These are phyloP conservation scores for Claviceps pusilla DNA, from an alignment of 2,329 filamentous ascomycete genomes.

Conservation along the genomic window DNA sequence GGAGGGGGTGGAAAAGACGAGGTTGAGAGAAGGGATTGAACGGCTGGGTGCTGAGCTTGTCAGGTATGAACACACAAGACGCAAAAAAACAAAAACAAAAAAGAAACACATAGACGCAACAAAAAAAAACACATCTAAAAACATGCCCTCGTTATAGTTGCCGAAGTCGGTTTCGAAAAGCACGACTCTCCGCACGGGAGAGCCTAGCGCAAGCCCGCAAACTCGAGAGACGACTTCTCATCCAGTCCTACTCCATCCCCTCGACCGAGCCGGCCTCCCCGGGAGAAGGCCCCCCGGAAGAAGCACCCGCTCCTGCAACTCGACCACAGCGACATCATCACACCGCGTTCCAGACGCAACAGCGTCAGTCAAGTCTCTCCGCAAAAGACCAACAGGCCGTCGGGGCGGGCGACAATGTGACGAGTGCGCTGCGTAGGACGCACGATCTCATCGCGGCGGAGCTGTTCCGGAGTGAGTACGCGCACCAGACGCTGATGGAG, in stretches of 20 bases:
- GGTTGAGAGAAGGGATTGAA: slow-evolving; percentile 50
- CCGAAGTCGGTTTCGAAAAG: slow-evolving; percentile 60
- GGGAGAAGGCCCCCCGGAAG: slow-evolving; percentile 9
- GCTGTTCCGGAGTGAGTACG: slow-evolving; percentile 74
- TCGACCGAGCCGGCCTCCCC: slow-evolving; percentile 15
- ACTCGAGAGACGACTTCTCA: slow-evolving; percentile 61
- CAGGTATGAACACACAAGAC: slow-evolving; percentile 31
- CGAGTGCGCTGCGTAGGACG: slow-evolving; percentile 65
- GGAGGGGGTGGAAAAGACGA: slow-evolving; percentile 43
- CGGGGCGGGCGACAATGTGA: slow-evolving; percentile 69
- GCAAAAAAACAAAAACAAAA: too few relatives aligned
- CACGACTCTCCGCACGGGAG: slow-evolving; percentile 64
- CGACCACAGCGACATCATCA: slow-evolving; percentile 10
- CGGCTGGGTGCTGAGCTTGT: slow-evolving; percentile 57
- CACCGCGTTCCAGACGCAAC: slow-evolving; percentile 16
- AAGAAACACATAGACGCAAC: too few relatives aligned
- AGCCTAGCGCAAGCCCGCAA: slow-evolving; percentile 58
- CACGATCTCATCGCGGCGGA: slow-evolving; percentile 77
- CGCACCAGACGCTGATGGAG: slow-evolving; percentile 73
- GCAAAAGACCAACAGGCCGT: slow-evolving; percentile 60
- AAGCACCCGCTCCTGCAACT: slow-evolving; percentile 8
- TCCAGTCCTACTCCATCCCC: slow-evolving; percentile 46
- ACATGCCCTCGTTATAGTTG: slow-evolving; percentile 22
- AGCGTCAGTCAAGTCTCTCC: slow-evolving; percentile 24
- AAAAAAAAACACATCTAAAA: not conserved